Evolutionary conservation across 2,329 filamentous ascomycete genomes (phyloP), one percentile per base, ranked within the genome.

Genomic region (Chaetomiaceae sp.): DNA sequence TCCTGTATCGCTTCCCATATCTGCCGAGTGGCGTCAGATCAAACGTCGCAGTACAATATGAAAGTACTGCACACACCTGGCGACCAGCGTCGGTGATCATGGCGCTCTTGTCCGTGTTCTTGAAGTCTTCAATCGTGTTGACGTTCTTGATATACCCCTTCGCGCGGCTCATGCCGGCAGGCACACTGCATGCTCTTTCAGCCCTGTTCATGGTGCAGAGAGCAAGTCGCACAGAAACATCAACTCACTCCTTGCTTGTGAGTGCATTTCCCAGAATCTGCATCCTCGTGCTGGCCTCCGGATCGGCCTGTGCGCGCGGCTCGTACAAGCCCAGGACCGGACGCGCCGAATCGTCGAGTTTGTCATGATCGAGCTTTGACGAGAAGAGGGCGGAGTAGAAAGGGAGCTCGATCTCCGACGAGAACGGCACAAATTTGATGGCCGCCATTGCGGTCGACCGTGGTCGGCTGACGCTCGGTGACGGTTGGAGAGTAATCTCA

Each of bases 1-100:
- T 98, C 93, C 56, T 89, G 84, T 61, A 98, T 96, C 20, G 93
- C 91, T 65, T 97, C 89, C 91, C 91, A 97, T 51, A 98, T 89
- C 85, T 94, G 62, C n/a, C 26, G 14, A 30, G 34, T 14, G 14
- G n/a, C 14, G 46, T 70, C 40, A 67, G 62, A 36, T 38, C 11
- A 37, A 62, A 56, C 26, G 15, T 19, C 17, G 22, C n/a, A 29
- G 30, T 20, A 11, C n/a, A 22, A 38, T 29, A 14, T 29, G 10
- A 11, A 29, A 11, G 4, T 4, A 6, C 10, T 2, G 22, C 15
- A 61, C 72, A 59, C 70, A 89, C 87, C 67, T 86, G 91, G 61
- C 81, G 79, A 10, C 84, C 91, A 30, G 88, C 83, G 51, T 83
- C 83, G 52, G 87, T 80, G 38, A 97, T 75, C 65, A 95, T 81